Conservation (phyloP, 371 early-diverging fungal genomes). For the Mucor irregularis region DNA sequence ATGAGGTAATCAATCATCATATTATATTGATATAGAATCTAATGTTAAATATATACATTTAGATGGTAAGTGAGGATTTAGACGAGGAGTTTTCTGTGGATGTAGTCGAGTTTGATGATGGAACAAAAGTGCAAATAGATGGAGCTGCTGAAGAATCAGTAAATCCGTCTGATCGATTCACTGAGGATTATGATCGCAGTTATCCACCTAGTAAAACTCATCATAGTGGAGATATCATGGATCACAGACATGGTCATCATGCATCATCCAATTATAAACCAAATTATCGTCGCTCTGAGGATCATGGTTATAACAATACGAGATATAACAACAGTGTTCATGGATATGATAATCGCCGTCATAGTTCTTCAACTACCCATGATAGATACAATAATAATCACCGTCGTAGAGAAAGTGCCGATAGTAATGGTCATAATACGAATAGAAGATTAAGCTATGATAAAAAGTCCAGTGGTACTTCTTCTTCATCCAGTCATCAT, state of each 20-base stretch:
- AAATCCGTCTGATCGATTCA: conserved; percentile 39
- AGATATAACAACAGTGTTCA: conserved; percentile 5
- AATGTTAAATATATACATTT: neutral
- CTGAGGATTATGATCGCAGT: conserved; percentile 52
- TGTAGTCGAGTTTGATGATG: conserved; percentile 36
- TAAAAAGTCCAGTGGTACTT: neutral
- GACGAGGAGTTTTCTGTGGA: conserved; percentile 29
- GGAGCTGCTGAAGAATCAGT: conserved; percentile 3
- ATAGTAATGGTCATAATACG: neutral
- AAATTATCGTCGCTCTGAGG: conserved; percentile 9
- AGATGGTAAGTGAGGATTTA: conserved; percentile 35
- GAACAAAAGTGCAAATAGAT: conserved; percentile 22
- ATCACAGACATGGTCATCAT: no score
- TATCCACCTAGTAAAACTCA: conserved; percentile 27
- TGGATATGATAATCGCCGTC: conserved; percentile 10
- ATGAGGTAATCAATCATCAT: conserved; percentile 31
- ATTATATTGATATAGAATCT: neutral
- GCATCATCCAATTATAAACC: conserved; percentile 5
- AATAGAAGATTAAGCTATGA: conserved; percentile 17
- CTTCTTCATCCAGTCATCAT: neutral
- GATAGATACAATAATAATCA: conserved; percentile 12
- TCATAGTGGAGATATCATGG: neutral
- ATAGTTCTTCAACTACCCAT: neutral
- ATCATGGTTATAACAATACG: conserved; percentile 16
- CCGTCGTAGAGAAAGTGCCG: conserved; percentile 11